Percentiles rank a stretch among this genome's conserved stretches.
phyloP scores from a whole-genome alignment of 805 yeast species.

The Yamadazyma paraphyllophila region DNA sequence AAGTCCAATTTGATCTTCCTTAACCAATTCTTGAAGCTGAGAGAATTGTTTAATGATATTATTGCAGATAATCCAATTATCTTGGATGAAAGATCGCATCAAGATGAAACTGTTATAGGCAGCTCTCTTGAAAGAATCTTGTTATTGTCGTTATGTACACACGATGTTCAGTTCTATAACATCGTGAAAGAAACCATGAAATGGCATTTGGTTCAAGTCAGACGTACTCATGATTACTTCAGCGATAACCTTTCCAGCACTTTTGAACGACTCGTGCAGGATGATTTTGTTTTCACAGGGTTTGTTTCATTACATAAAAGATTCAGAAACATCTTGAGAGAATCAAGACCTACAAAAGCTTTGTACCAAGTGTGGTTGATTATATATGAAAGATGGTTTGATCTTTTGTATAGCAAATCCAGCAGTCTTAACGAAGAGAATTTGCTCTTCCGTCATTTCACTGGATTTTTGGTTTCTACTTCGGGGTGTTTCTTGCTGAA shows the following conservation, averaged over 20 bases:
- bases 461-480: constrained; percentile 70
- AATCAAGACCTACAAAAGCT: constrained; percentile 25
- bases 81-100: constrained; percentile 10
- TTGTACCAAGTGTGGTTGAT: constrained; percentile 39
- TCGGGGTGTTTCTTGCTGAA: constrained; percentile 57
- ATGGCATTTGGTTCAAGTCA: constrained; percentile 25
- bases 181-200: constrained; percentile 37
- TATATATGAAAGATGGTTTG: constrained; percentile 53
- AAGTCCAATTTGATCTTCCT: constrained; percentile 35
- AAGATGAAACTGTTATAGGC: constrained; percentile 9
- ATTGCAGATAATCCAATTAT: constrained; percentile 16
- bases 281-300: constrained; percentile 61
- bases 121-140: constrained; percentile 36
- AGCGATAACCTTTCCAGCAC: constrained; percentile 23
- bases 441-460: constrained; percentile 58
- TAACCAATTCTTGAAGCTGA: constrained; percentile 29
- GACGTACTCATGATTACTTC: constrained; percentile 5
- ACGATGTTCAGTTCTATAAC: constrained; percentile 42
- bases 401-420: constrained; percentile 24
- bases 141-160: constrained; percentile 40
- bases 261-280: constrained; percentile 44
- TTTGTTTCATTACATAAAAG: constrained; percentile 72
- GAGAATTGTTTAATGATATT: constrained; percentile 18
- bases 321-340: constrained; percentile 40
- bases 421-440: constrained; percentile 34